A percentile compares a stretch with the other conserved stretches of the same genome.
Conservation (phyloP, 306 rosid species). For the Rosa chinensis region DNA sequence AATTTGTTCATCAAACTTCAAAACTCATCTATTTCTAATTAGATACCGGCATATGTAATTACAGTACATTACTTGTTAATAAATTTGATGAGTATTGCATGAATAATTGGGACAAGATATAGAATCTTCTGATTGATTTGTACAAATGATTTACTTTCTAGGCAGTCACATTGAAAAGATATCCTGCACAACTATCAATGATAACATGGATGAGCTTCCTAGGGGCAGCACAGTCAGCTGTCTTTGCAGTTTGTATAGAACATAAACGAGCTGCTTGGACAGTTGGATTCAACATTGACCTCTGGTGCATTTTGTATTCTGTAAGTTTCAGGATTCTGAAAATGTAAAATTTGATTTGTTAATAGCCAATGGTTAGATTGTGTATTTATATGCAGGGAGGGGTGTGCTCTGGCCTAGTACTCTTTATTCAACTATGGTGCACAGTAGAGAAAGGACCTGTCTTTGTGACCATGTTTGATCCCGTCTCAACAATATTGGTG, state of each 20-base stretch:
- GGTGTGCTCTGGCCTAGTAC: conserved; percentile 45
- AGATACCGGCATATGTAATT: no score
- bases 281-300: conserved; percentile 60
- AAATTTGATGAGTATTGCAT: no score
- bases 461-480: conserved; percentile 74
- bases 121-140: neutral
- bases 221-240: conserved; percentile 81
- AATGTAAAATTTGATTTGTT: neutral
- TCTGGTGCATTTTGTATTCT: conserved; percentile 64
- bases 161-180: conserved; percentile 76
- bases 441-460: conserved; percentile 75
- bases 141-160: conserved; percentile 5
- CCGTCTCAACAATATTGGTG: conserved; percentile 59
- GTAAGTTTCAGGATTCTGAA: conserved; percentile 40
- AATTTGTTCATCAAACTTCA: neutral
- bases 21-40: no score
- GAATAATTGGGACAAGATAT: neutral
- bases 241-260: conserved; percentile 46
- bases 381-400: conserved; percentile 53
- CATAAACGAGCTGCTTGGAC: conserved; percentile 63
- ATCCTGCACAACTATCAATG: conserved; percentile 73
- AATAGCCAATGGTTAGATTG: neutral
- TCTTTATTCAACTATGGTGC: conserved; percentile 74
- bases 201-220: conserved; percentile 70
- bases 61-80: neutral